phyloP scores from a whole-genome alignment of 1,284 basidiomycete genomes.

The Pterula multifida region DNA sequence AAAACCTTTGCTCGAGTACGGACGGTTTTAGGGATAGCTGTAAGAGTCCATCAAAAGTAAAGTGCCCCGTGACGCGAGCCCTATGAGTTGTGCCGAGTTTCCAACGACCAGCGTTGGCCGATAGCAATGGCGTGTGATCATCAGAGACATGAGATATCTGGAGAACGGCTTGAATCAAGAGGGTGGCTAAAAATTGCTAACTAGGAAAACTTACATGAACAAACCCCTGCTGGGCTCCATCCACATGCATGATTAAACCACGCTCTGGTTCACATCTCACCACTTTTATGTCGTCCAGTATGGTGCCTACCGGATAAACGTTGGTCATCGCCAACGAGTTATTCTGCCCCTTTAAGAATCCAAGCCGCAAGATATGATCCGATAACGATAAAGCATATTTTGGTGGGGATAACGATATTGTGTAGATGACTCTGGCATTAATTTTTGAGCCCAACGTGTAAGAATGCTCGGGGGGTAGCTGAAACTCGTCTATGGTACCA shows the following conservation, averaged over 20 bases:
- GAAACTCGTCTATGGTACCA: constrained; percentile 80
- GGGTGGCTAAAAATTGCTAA: background rate
- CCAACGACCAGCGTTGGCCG: constrained; percentile 64
- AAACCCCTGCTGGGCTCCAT: constrained; percentile 57
- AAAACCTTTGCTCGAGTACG: constrained; percentile 77
- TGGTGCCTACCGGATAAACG: constrained; percentile 63
- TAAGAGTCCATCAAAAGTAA: constrained; percentile 80
- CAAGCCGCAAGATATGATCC: constrained; percentile 58
- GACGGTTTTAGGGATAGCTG: constrained; percentile 80
- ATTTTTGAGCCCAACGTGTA: constrained; percentile 82
- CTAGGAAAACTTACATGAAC: constrained; percentile 56
- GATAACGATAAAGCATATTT: constrained; percentile 73
- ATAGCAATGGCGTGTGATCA: constrained; percentile 74
- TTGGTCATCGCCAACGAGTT: constrained; percentile 30
- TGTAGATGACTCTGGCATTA: constrained; percentile 82
- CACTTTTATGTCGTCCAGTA: constrained; percentile 65
- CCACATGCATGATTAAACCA: constrained; percentile 64
- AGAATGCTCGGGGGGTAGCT: constrained; percentile 45
- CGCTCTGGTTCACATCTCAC: constrained; percentile 68
- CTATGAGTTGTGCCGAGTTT: constrained; percentile 70
- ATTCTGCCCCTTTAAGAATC: constrained; percentile 16
- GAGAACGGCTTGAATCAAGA: constrained; percentile 1
- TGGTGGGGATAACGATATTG: constrained; percentile 63
- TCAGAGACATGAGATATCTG: constrained; percentile 93
- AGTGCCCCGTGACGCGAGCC: constrained; percentile 85